A percentile compares a stretch with the other conserved stretches of the same genome.
phyloP scores from a whole-genome alignment of 306 rosid genomes.

The Albizia julibrissin region DNA sequence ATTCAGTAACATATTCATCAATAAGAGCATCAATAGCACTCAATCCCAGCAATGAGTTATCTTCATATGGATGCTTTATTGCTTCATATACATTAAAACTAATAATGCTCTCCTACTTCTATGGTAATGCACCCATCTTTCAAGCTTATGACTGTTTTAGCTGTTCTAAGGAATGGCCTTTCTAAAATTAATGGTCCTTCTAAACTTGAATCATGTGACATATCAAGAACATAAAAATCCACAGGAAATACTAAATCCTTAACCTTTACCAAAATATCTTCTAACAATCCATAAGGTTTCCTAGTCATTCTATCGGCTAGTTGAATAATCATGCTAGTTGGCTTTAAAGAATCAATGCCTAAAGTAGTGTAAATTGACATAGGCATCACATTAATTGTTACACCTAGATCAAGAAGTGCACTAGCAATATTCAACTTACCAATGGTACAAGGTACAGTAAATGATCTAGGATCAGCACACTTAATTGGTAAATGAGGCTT shows the following conservation, averaged over 20 bases:
- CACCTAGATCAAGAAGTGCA: neutral
- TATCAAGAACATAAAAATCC: neutral
- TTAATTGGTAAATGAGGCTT: neutral
- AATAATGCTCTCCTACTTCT: no score
- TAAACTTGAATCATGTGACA: neutral
- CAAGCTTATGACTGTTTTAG: no score
- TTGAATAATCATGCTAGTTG: neutral
- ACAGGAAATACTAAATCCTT: neutral
- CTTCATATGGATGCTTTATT: no score
- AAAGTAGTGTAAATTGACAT: neutral
- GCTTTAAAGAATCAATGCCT: neutral
- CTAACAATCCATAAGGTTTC: neutral
- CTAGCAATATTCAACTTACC: neutral
- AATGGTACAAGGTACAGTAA: neutral
- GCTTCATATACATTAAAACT: no score
- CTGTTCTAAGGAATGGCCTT: no score
- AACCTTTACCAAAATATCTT: neutral
- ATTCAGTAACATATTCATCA: no score
- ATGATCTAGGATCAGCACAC: neutral
- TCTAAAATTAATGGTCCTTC: no score
- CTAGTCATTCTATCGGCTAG: neutral
- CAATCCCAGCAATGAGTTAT: no score
- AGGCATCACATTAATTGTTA: neutral
- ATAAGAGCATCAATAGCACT: no score
- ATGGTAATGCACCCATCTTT: no score